Evolutionary conservation across 1,284 basidiomycete species (phyloP), one percentile per base, ranked within the genome.

Genomic region (Malassezia furfur): DNA sequence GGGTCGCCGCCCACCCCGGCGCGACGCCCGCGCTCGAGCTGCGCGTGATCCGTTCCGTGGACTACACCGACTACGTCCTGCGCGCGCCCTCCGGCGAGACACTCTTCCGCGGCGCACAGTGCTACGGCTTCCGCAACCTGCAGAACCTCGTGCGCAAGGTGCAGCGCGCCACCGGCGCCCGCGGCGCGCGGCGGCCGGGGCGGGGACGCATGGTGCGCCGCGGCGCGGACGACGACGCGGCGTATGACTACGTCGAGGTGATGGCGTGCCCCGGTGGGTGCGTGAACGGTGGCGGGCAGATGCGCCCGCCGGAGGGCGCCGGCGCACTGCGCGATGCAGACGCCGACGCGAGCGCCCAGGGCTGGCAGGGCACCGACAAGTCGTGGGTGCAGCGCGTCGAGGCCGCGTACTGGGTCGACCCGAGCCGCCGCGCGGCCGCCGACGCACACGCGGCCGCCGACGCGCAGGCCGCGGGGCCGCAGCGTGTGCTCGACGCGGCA

Each of bases 191-290:
- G 52, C 22, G 46, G 55, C 2, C 44, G 35, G 39, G 48, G 12
- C 17, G 48, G 55, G 19, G 45, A 54, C 6, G 49, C 34, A 48
- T 48, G 45, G 35, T 34, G 39, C 21, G 5, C 17, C 38, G 50
- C 32, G 43, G 36, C n/a, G 48, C 31, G 17, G 43, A 44, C 34
- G 31, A 28, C 3, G 56, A 64, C 21, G 82, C 50, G 79, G 78
- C 82, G 32, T 87, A 93, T 74, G 93, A 98, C 77, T 98, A 93
- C 75, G 86, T 98, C 46, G 94, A 99, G 71, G 91, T 99, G 59
- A 98, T 99, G 94, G 94, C 94, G 21, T 99, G 94, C 78, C 94
- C 94, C 0, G 84, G 87, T 0, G 94, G 94, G 6, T 98, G 94
- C 73, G 88, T 96, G 46, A 96, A 96, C 70, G 93, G 94, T 3